Evolutionary conservation across 192 early-diverging fungal species (phyloP).

Genomic region (Umbelopsis sp.): DNA sequence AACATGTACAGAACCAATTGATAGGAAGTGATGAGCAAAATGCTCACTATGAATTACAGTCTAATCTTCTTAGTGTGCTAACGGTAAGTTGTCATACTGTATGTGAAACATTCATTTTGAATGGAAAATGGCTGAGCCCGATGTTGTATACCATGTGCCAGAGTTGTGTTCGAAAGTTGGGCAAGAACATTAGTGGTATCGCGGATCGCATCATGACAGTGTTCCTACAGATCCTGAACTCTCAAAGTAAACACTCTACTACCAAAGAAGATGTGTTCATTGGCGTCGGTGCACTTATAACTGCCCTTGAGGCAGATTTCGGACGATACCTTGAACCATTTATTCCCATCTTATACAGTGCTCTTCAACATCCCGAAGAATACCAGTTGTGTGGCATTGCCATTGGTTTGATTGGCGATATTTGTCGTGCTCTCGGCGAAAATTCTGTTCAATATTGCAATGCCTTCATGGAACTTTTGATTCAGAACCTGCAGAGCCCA

Average conservation of each 20-base stretch:
- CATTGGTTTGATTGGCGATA: conserved; percentile 96
- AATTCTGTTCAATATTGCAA: conserved; percentile 77
- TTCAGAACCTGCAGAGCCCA: conserved; percentile 75
- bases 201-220: conserved; percentile 92
- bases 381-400: conserved; percentile 91
- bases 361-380: conserved; percentile 89
- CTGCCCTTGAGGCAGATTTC: conserved; percentile 85
- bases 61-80: conserved; percentile 91
- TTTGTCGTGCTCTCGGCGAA: conserved; percentile 85
- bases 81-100: conserved; percentile 55
- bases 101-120: too few relatives aligned
- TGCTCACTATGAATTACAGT: conserved; percentile 83
- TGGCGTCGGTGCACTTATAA: conserved; percentile 83
- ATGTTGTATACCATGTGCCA: neutral
- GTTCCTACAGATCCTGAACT: conserved; percentile 75
- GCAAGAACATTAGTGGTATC: conserved; percentile 69
- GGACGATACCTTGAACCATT: conserved; percentile 87
- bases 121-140: too few relatives aligned
- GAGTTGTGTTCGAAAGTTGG: conserved; percentile 82
- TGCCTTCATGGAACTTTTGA: conserved; percentile 84
- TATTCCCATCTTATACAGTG: conserved; percentile 78
- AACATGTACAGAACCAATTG: conserved; percentile 65
- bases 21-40: conserved; percentile 83
- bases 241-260: conserved; percentile 78
- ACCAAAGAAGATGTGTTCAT: conserved; percentile 91